These are phyloP conservation scores for Lotmaria passim DNA, from an alignment of 208 protist species.

Conservation along the genomic window DNA sequence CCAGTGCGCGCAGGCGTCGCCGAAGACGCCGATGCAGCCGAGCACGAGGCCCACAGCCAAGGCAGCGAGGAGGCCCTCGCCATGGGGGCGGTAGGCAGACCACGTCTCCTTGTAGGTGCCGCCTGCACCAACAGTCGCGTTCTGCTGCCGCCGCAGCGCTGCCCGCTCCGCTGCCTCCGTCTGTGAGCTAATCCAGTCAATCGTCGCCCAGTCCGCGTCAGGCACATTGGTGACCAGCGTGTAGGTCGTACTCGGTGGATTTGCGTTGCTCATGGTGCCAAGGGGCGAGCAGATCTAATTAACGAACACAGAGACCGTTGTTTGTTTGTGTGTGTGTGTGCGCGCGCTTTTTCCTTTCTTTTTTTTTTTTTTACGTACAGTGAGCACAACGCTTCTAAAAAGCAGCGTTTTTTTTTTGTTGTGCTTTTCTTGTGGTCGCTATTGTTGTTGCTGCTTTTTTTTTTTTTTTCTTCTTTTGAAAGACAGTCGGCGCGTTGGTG, in stretches of 20 bases:
- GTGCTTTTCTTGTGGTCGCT: too few species aligned
- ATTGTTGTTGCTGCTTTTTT: too few species aligned
- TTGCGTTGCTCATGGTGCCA: not conserved
- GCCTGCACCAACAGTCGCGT: not conserved
- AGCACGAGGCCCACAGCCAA: slow-evolving; percentile 49
- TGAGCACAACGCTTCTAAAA: too few species aligned
- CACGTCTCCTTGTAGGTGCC: slow-evolving; percentile 20
- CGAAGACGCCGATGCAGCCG: slow-evolving; percentile 63
- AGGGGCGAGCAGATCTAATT: not conserved
- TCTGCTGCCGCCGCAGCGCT: slow-evolving; percentile 27
- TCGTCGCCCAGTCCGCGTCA: slow-evolving; percentile 71
- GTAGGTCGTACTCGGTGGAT: not conserved
- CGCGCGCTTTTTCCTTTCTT: not conserved
- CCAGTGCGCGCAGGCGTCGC: slow-evolving; percentile 68
- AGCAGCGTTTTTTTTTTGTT: too few species aligned
- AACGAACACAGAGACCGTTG: too few species aligned
- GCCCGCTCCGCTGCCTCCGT: slow-evolving; percentile 47
- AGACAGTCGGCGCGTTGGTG: too few species aligned
- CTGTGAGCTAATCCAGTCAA: slow-evolving; percentile 68
- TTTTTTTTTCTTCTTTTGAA: too few species aligned
- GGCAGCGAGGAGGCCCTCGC: slow-evolving; percentile 50
- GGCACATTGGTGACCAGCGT: slow-evolving; percentile 22
- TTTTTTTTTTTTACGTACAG: not conserved
- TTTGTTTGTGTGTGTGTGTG: not conserved
- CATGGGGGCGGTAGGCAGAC: slow-evolving; percentile 32